Evolutionary conservation across 768 basidiomycete species (phyloP).

Genomic region (Russula lepida): DNA sequence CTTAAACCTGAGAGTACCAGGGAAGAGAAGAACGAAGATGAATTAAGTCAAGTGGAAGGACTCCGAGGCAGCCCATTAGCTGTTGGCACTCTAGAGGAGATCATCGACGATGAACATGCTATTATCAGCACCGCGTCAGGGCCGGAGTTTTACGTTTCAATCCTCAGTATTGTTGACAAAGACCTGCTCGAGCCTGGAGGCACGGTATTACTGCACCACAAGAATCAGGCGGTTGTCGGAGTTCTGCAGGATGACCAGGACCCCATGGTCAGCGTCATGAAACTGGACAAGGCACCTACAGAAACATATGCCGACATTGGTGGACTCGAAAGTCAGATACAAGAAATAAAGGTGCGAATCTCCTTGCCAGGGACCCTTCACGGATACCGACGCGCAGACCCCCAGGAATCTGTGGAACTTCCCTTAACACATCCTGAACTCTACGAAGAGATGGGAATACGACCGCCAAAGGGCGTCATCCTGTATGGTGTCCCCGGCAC

Average conservation of each 20-base stretch:
- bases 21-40: constrained; percentile 95
- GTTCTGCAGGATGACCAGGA: constrained; percentile 93
- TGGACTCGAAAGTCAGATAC: constrained; percentile 93
- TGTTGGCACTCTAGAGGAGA: constrained; percentile 97
- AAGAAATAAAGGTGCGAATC: constrained; percentile 85
- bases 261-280: constrained; percentile 97
- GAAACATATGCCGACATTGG: constrained; percentile 99
- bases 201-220: constrained; percentile 91
- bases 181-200: constrained; percentile 95
- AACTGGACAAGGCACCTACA: constrained; percentile 96
- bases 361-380: neutral
- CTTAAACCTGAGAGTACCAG: constrained; percentile 79
- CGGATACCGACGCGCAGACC: neutral
- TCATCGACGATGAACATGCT: constrained; percentile 98
- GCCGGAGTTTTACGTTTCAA: constrained; percentile 94
- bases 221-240: constrained; percentile 90
- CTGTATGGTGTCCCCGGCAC: constrained; percentile 98
- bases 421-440: constrained; percentile 96
- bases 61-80: constrained; percentile 93
- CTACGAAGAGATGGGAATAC: constrained; percentile 99
- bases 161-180: constrained; percentile 98
- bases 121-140: constrained; percentile 93
- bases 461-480: constrained; percentile 99
- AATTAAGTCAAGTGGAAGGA: constrained; percentile 88
- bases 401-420: constrained; percentile 92